A percentile compares a stretch with the other conserved stretches of the same genome.
These are phyloP conservation scores for Leishmania aethiopica DNA, from an alignment of 208 protist species.

Conservation along the genomic window DNA sequence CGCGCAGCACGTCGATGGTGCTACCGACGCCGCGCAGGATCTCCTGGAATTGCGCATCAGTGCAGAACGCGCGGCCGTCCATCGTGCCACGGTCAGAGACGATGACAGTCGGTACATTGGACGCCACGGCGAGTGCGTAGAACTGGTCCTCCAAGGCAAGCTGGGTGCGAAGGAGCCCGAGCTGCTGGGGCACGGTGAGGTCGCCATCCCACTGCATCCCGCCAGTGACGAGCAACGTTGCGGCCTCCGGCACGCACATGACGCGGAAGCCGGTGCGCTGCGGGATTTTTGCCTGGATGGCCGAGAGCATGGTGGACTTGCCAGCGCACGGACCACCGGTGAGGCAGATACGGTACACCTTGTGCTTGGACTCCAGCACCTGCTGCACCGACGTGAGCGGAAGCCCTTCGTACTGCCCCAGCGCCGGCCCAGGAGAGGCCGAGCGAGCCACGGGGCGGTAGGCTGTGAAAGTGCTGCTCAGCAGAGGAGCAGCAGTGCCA, in stretches of 20 bases:
- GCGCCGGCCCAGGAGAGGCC: conserved; percentile 51
- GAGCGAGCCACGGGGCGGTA: conserved; percentile 55
- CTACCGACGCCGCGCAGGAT: conserved; percentile 49
- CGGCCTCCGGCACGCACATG: conserved; percentile 82
- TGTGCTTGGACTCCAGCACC: conserved; percentile 50
- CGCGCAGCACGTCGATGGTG: conserved; percentile 61
- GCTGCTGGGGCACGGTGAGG: conserved; percentile 60
- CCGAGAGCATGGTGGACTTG: conserved; percentile 77
- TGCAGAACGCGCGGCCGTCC: conserved; percentile 85
- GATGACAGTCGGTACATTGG: conserved; percentile 50
- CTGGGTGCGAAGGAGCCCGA: conserved; percentile 65
- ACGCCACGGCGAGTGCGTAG: conserved; percentile 58
- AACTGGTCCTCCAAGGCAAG: conserved; percentile 81
- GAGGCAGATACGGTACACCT: conserved; percentile 70
- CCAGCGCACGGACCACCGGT: conserved; percentile 86
- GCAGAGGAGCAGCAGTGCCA: neutral
- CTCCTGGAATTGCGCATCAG: conserved; percentile 52
- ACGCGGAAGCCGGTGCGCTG: conserved; percentile 72
- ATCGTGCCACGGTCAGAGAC: conserved; percentile 86
- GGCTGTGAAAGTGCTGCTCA: neutral
- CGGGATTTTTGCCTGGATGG: conserved; percentile 63
- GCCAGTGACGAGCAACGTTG: conserved; percentile 72
- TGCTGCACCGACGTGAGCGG: conserved; percentile 49
- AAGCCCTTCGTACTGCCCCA: conserved; percentile 50
- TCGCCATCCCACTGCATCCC: conserved; percentile 69